These are phyloP conservation scores for Pythium rhizo-oryzae DNA, from an alignment of 352 stramenopile genomes.

Conservation along the genomic window DNA sequence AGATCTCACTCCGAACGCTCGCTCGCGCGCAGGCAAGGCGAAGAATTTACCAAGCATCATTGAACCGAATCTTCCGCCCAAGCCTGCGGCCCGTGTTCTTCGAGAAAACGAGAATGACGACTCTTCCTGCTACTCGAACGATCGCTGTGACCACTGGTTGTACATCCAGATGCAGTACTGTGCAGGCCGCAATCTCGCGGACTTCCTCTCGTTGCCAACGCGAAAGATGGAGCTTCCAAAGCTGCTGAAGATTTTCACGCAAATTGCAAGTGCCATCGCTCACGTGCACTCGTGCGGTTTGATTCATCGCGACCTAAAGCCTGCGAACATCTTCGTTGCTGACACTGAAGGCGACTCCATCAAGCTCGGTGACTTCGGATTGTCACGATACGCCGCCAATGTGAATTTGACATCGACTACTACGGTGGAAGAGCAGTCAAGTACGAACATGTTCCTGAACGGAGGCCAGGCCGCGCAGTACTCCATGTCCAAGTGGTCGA, in stretches of 20 bases:
- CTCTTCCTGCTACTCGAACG: slow-evolving; percentile 45
- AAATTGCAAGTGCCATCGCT: slow-evolving; percentile 89
- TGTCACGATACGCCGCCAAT: slow-evolving; percentile 84
- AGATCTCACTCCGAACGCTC: slow-evolving; percentile 15
- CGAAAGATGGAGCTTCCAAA: slow-evolving; percentile 76
- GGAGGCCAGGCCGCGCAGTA: slow-evolving; percentile 19
- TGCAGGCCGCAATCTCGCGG: slow-evolving; percentile 79
- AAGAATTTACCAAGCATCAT: slow-evolving; percentile 10
- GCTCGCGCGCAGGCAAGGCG: not conserved
- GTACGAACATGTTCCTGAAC: slow-evolving; percentile 20
- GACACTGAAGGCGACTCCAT: slow-evolving; percentile 85
- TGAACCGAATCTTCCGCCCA: slow-evolving; percentile 23
- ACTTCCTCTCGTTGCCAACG: slow-evolving; percentile 75
- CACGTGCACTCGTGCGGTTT: slow-evolving; percentile 90
- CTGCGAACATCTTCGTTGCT: slow-evolving; percentile 91
- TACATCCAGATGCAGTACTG: slow-evolving; percentile 95
- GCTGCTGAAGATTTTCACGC: slow-evolving; percentile 86
- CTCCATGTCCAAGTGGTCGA: slow-evolving; percentile 62
- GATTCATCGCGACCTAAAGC: slow-evolving; percentile 93
- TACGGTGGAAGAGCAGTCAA: slow-evolving; percentile 3
- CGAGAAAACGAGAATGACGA: slow-evolving; percentile 39
- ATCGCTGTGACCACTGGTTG: slow-evolving; percentile 86
- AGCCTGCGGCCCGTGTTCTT: not conserved
- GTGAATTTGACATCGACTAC: slow-evolving; percentile 53
- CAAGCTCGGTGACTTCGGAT: slow-evolving; percentile 90